phyloP scores from a whole-genome alignment of 805 yeast genomes.

The Teunomyces cretensis region DNA sequence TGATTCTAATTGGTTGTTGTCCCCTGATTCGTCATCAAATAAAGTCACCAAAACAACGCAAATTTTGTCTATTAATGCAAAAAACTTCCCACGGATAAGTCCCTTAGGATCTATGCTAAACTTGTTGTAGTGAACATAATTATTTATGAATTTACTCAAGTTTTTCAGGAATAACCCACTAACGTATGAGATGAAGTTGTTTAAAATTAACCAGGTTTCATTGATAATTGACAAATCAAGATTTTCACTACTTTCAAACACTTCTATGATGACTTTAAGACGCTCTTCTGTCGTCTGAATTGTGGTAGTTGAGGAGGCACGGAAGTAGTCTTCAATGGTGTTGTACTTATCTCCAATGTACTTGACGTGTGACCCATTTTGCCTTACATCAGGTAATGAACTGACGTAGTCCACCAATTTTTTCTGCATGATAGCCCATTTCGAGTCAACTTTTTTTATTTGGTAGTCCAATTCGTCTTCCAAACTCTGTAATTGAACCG shows the following conservation, averaged over 20 bases:
- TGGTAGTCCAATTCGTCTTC: conserved; percentile 36
- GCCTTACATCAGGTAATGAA: conserved; percentile 30
- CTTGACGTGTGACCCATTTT: conserved; percentile 35
- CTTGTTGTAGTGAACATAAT: conserved; percentile 34
- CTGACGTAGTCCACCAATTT: conserved; percentile 36
- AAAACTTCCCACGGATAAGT: conserved; percentile 24
- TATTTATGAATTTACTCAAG: conserved; percentile 35
- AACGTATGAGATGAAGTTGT: conserved; percentile 34
- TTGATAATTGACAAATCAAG: conserved; percentile 41
- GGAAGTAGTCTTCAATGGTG: conserved; percentile 34
- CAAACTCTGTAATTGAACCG: conserved; percentile 29
- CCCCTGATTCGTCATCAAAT: conserved; percentile 27
- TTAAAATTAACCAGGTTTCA: conserved; percentile 44
- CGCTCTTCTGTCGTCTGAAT: conserved; percentile 26
- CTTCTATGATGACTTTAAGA: conserved; percentile 26
- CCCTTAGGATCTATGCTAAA: conserved; percentile 31
- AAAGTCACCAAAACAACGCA: conserved; percentile 24
- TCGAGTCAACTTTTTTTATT: conserved; percentile 33
- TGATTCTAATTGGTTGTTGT: conserved; percentile 34
- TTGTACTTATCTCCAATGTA: conserved; percentile 41
- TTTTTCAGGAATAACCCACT: conserved; percentile 29
- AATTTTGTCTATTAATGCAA: conserved; percentile 24
- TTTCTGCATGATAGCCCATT: conserved; percentile 37
- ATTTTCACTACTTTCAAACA: conserved; percentile 39
- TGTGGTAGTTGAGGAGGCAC: conserved; percentile 25